Percentiles rank a stretch among this genome's conserved stretches.
phyloP scores from a whole-genome alignment of 805 yeast species.

The Metschnikowia arizonensis region DNA sequence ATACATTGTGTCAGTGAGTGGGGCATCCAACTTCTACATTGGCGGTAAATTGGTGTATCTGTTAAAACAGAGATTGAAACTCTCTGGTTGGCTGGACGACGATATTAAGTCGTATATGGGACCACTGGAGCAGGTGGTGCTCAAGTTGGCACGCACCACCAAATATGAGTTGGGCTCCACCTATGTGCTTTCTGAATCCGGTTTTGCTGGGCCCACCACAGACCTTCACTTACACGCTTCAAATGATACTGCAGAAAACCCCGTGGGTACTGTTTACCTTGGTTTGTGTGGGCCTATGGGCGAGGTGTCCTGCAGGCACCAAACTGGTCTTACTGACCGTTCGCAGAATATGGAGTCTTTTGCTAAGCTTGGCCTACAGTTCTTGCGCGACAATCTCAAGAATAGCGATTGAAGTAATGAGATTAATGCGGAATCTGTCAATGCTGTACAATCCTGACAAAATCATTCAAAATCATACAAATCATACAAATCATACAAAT shows the following conservation, averaged over 20 bases:
- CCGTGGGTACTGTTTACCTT: slow-evolving; percentile 65
- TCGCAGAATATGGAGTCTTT: slow-evolving; percentile 70
- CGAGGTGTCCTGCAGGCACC: slow-evolving; percentile 43
- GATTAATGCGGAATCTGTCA: too few relatives aligned
- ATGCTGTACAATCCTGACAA: too few relatives aligned
- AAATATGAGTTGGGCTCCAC: slow-evolving; percentile 79
- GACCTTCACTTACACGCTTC: slow-evolving; percentile 36
- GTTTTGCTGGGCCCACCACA: slow-evolving; percentile 75
- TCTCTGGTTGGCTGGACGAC: slow-evolving; percentile 72
- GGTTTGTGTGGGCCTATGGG: slow-evolving; percentile 67
- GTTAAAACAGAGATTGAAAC: slow-evolving; percentile 64
- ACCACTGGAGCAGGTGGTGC: slow-evolving; percentile 71
- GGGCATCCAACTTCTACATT: slow-evolving; percentile 77
- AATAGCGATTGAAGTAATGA: too few relatives aligned
- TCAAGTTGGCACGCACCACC: slow-evolving; percentile 72
- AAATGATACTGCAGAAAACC: slow-evolving; percentile 22
- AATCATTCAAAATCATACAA: too few relatives aligned
- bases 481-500: too few relatives aligned
- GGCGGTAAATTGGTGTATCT: slow-evolving; percentile 84
- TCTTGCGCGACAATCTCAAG: slow-evolving; percentile 43
- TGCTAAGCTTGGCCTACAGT: slow-evolving; percentile 63
- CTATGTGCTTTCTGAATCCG: slow-evolving; percentile 79
- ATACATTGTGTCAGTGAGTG: slow-evolving; percentile 75
- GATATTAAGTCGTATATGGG: slow-evolving; percentile 76
- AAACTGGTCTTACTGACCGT: slow-evolving; percentile 51